These are phyloP conservation scores for Amanita inopinata DNA, from an alignment of 768 basidiomycete species.

Conservation along the genomic window DNA sequence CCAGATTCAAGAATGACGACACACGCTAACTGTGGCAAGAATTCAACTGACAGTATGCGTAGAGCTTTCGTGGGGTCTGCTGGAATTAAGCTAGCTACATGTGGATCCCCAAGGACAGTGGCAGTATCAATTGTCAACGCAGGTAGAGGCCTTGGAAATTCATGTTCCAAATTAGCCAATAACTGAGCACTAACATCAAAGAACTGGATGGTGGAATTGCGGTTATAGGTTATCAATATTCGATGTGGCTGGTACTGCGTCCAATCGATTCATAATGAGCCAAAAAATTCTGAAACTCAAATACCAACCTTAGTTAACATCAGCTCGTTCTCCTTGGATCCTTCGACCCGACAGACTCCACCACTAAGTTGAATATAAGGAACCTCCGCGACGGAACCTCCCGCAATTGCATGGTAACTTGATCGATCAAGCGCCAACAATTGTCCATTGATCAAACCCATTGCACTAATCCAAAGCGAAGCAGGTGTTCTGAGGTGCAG, in stretches of 20 bases:
- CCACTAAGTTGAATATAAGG: constrained; percentile 32
- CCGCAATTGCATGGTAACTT: constrained; percentile 32
- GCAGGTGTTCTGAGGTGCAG: constrained; percentile 24
- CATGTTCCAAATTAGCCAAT: constrained; percentile 44
- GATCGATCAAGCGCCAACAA: constrained; percentile 40
- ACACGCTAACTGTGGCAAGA: constrained; percentile 52
- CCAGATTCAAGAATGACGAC: constrained; percentile 45
- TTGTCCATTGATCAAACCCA: constrained; percentile 31
- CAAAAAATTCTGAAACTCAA: background rate
- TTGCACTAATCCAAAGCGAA: constrained; percentile 25
- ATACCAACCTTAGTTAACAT: constrained; percentile 45
- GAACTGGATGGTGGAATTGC: constrained; percentile 58
- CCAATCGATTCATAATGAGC: constrained; percentile 1
- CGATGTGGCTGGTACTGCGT: constrained; percentile 51
- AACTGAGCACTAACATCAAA: constrained; percentile 69
- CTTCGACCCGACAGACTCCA: constrained; percentile 51
- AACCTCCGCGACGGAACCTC: constrained; percentile 13
- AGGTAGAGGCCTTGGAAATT: constrained; percentile 59
- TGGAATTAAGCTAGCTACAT: constrained; percentile 17
- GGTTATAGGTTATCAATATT: constrained; percentile 53
- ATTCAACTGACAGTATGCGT: constrained; percentile 31
- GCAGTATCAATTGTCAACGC: constrained; percentile 53
- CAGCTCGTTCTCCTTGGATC: constrained; percentile 34
- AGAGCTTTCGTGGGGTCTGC: background rate
- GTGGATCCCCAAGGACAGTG: constrained; percentile 35